phyloP scores from a whole-genome alignment of 495 filamentous ascomycete species.

The Immersiella caudata region DNA sequence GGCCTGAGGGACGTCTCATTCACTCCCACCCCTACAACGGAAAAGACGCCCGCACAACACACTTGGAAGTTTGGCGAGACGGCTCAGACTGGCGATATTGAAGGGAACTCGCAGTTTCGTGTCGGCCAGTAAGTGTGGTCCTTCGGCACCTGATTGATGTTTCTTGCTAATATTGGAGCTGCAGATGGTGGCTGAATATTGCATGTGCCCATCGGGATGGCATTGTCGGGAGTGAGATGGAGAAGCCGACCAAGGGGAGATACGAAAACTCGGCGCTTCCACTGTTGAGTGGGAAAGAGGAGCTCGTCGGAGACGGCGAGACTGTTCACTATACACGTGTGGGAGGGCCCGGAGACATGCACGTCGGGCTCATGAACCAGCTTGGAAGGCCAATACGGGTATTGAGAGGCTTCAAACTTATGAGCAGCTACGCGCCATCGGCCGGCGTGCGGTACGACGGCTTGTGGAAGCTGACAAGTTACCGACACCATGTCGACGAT shows the following conservation, averaged over 20 bases:
- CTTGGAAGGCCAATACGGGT: slow-evolving; percentile 48
- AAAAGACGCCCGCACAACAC: slow-evolving; percentile 22
- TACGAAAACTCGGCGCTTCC: slow-evolving; percentile 44
- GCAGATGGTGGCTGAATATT: slow-evolving; percentile 55
- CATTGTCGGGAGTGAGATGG: slow-evolving; percentile 40
- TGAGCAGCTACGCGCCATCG: slow-evolving; percentile 47
- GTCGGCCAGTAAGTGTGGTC: slow-evolving; percentile 37
- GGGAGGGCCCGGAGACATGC: slow-evolving; percentile 40
- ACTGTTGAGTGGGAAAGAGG: slow-evolving; percentile 49
- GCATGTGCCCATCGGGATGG: slow-evolving; percentile 52
- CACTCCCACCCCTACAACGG: slow-evolving; percentile 6
- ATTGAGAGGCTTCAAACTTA: slow-evolving; percentile 46
- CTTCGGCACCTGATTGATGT: not conserved
- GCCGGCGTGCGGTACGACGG: slow-evolving; percentile 56
- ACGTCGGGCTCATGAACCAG: slow-evolving; percentile 40
- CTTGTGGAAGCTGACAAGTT: slow-evolving; percentile 41
- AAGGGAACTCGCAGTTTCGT: slow-evolving; percentile 38
- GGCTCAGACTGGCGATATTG: slow-evolving; percentile 33
- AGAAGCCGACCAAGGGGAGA: slow-evolving; percentile 40
- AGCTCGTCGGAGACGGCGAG: slow-evolving; percentile 27
- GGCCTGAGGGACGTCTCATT: slow-evolving; percentile 41
- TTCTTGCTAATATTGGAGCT: slow-evolving; percentile 16
- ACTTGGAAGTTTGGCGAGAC: not conserved
- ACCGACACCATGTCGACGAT: slow-evolving; percentile 41
- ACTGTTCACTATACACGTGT: slow-evolving; percentile 41